Evolutionary conservation across 352 stramenopile genomes (phyloP), one percentile per base, ranked within the genome.

Genomic region (Pythium pectinolyticum): DNA sequence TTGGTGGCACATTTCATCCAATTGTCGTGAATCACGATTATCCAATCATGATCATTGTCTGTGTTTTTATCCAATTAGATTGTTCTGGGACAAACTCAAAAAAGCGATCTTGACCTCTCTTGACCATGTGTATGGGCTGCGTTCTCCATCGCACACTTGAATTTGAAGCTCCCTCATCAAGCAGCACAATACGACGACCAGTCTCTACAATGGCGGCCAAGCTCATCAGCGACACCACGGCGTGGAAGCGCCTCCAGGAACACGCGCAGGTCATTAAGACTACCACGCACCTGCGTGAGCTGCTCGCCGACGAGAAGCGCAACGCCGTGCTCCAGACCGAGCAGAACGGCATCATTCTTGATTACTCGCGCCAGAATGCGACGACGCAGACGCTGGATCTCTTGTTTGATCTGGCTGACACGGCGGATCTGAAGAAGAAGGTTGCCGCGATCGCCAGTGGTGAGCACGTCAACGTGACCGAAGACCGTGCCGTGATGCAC

Each of bases 401-500:
- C 66, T 80, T 99, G 30, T 94, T 96, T 35, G 86, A 97, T 56
- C 78, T 99, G 47, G 96, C 94, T 1, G 80, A 98, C 55, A 74
- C 79, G 27, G 92, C 96, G 45, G 59, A 92, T 11, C 70, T 99
- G 15, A 83, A 86, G 53, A 74, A 92, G 60, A 87, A 96, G 86
- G 69, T 94, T 48, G 71, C 82, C 30, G 90, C 92, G 27, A 99
- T 99, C 80, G 87, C 88, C 31, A 82, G 61, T 6, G 97, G 97
- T 34, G 87, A 91, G 63, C 86, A 97, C 49, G 96, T 99, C 35
- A 99, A 99, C 74, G 82, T 74, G 22, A 99, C 97, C 2, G 97
- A 99, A 78, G 84, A 96, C 65, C 86, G 96, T 56, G 90, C 95
- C 0, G 97, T 99, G 17, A 84, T 98, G 67, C 97, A 99, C 84